Conservation (phyloP, 139 green algal species). For the Coelastrella sp. region DNA sequence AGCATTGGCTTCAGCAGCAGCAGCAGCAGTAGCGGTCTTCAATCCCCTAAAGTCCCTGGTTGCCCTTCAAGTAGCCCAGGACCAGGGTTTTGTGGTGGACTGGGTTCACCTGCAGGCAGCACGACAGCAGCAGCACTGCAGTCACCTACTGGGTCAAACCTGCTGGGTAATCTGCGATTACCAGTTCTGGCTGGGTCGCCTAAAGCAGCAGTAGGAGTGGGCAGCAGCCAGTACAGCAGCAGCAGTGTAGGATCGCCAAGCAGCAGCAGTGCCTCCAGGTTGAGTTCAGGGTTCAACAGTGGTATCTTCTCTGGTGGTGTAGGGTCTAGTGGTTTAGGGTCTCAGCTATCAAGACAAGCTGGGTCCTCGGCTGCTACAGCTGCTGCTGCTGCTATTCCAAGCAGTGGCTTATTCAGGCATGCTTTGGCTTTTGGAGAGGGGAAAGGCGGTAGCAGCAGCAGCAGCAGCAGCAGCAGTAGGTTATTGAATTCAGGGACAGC, state of each 20-base stretch:
- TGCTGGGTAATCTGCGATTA: conserved; percentile 4
- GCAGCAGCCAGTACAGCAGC: conserved; percentile 15
- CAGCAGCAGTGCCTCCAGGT: not conserved
- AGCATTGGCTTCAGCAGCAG: not conserved
- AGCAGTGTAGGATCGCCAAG: not conserved
- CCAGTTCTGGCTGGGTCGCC: conserved; percentile 40
- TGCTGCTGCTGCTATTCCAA: not conserved
- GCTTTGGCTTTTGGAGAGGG: not conserved
- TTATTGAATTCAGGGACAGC: not conserved
- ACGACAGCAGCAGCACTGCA: not conserved
- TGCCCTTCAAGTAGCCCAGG: too few relatives aligned
- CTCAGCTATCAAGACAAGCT: not conserved
- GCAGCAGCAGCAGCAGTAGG: not conserved
- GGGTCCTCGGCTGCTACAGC: not conserved
- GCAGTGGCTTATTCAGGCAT: not conserved
- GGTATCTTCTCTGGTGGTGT: not conserved
- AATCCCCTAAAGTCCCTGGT: too few relatives aligned
- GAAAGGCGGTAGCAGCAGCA: not conserved
- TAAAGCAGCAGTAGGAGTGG: not conserved
- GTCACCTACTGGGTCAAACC: conserved; percentile 20
- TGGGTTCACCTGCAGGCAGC: not conserved
- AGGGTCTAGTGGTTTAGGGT: not conserved
- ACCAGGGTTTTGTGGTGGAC: not conserved
- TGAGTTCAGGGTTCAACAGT: not conserved
- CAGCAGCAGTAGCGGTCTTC: not conserved